phyloP scores from a whole-genome alignment of 371 early-diverging fungal species.

The Apophysomyces ossiformis region DNA sequence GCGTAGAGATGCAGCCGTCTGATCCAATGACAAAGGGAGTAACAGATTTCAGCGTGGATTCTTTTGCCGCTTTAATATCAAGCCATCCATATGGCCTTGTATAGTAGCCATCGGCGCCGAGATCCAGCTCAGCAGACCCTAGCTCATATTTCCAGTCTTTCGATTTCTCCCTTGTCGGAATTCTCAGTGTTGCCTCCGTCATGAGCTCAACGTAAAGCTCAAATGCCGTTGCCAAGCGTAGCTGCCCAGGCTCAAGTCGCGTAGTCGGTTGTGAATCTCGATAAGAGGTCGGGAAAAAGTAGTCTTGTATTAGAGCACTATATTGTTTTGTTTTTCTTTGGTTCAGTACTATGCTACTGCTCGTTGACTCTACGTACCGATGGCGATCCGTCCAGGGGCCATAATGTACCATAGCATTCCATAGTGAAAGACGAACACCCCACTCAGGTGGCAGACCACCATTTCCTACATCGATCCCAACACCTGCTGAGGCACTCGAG shows the following conservation, averaged over 20 bases:
- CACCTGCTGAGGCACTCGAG: slow-evolving; percentile 26
- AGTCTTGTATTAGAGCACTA: slow-evolving; percentile 69
- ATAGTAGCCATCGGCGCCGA: slow-evolving; percentile 50
- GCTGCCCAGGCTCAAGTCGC: slow-evolving; percentile 58
- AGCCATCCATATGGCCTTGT: slow-evolving; percentile 82
- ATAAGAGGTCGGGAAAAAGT: slow-evolving; percentile 78
- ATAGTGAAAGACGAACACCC: slow-evolving; percentile 67
- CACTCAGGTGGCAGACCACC: slow-evolving; percentile 75
- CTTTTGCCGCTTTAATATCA: slow-evolving; percentile 64
- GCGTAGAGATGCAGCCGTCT: slow-evolving; percentile 59
- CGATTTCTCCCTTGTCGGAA: slow-evolving; percentile 79
- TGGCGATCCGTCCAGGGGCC: slow-evolving; percentile 93
- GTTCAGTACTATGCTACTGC: background rate
- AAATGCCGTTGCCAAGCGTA: slow-evolving; percentile 61
- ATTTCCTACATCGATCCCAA: slow-evolving; percentile 57
- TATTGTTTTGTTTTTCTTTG: background rate
- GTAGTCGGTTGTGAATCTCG: slow-evolving; percentile 58
- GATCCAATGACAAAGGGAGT: slow-evolving; percentile 65
- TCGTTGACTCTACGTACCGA: slow-evolving; percentile 36
- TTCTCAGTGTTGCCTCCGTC: slow-evolving; percentile 62
- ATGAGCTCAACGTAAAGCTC: slow-evolving; percentile 71
- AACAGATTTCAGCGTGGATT: slow-evolving; percentile 58
- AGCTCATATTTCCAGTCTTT: slow-evolving; percentile 77
- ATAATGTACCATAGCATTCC: slow-evolving; percentile 71
- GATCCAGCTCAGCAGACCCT: slow-evolving; percentile 37